Conservation (phyloP, 2,329 filamentous ascomycete species). For the Hymenotorrendiella dingleyae region DNA sequence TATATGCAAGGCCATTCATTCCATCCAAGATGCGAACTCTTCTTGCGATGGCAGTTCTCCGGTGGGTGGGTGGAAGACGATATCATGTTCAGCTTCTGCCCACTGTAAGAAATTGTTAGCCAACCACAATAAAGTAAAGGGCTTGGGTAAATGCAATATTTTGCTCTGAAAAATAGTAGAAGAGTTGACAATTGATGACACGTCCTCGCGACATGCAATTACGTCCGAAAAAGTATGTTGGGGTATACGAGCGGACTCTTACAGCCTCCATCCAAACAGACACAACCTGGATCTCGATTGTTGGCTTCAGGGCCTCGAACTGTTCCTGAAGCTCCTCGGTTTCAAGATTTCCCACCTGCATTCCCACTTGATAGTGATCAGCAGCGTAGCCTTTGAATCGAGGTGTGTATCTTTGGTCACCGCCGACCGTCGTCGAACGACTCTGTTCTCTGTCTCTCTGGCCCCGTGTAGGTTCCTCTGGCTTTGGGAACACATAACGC, state of each 20-base stretch:
- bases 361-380: slow-evolving; percentile 11
- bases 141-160: no score
- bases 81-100: slow-evolving; percentile 12
- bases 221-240: no score
- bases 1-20: slow-evolving; percentile 10
- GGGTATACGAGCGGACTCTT: no score
- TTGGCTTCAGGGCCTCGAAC: slow-evolving; percentile 4
- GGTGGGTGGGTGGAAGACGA: slow-evolving; percentile 10
- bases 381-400: slow-evolving; percentile 11
- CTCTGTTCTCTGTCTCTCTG: no score
- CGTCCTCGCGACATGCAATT: no score
- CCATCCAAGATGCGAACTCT: slow-evolving; percentile 11
- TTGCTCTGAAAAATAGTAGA: no score
- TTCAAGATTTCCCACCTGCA: slow-evolving; percentile 6
- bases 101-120: no score
- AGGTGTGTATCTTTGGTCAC: no score
- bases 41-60: slow-evolving; percentile 1
- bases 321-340: slow-evolving; percentile 3
- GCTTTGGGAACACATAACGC: slow-evolving; percentile 2
- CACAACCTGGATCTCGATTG: slow-evolving; percentile 11
- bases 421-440: no score
- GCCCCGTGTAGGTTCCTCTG: no score
- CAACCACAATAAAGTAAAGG: no score
- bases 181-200: no score
- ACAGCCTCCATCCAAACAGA: slow-evolving; percentile 12